phyloP scores from a whole-genome alignment of 768 basidiomycete species.

The Tephrocybe sp. region DNA sequence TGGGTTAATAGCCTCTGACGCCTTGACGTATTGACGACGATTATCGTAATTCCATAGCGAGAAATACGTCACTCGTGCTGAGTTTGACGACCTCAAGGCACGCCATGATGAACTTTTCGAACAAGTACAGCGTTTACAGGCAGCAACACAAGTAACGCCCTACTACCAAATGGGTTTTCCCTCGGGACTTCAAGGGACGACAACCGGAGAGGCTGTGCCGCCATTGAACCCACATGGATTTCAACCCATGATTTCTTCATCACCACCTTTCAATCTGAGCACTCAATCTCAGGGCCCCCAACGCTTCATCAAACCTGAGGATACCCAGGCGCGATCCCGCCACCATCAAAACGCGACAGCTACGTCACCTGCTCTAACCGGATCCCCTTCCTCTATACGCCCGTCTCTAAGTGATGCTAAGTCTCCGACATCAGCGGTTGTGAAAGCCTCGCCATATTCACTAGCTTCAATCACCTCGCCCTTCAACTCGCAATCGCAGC shows the following conservation, averaged over 20 bases:
- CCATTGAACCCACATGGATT: constrained; percentile 29
- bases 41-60: constrained; percentile 44
- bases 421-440: constrained; percentile 24
- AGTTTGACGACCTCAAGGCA: constrained; percentile 73
- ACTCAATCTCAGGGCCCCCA: constrained; percentile 23
- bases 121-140: constrained; percentile 49
- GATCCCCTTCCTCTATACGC: constrained; percentile 19
- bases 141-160: constrained; percentile 21
- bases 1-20: constrained; percentile 40
- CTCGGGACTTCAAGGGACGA: constrained; percentile 27
- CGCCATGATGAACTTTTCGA: constrained; percentile 63
- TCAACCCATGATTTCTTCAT: constrained; percentile 34
- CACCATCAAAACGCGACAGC: constrained; percentile 18
- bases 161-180: constrained; percentile 34
- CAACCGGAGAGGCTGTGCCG: constrained; percentile 31
- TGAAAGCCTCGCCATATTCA: constrained; percentile 35
- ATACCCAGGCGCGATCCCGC: constrained; percentile 20
- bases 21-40: constrained; percentile 10
- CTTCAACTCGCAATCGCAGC: constrained; percentile 37
- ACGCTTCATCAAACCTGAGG: constrained; percentile 28
- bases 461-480: constrained; percentile 43
- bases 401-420: constrained; percentile 18
- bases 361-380: constrained; percentile 25
- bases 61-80: constrained; percentile 77
- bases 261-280: constrained; percentile 27